Evolutionary conservation across 2,329 filamentous ascomycete genomes (phyloP), one percentile per base, ranked within the genome.

Genomic region (Akanthomyces uredinophilus): DNA sequence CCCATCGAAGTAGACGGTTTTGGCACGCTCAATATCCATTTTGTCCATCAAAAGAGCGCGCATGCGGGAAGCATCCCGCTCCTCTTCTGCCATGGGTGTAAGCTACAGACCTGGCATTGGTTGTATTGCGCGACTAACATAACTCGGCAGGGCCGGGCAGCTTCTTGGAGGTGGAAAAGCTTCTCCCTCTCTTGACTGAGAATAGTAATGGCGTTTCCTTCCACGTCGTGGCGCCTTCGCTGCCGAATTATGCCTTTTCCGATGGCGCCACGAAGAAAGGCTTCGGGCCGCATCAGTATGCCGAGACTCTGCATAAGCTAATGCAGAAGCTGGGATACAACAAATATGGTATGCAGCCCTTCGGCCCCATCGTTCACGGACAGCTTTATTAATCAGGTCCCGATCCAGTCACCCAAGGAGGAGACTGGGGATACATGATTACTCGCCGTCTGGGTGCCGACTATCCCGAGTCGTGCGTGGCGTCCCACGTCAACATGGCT

Each of bases 401-500:
- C 22, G 5, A 14, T n/a, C 7, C 11, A 73, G 70, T 78, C 7
- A 82, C 79, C 0, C 83, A 90, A 73, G 87, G 86, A 65, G 89
- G 89, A 32, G 88, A 91, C 69, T 91, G 87, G 88, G 89, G 88
- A 20, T 85, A 81, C 69, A 79, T 81, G 67, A 83, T 92, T 66
- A 87, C 86, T 13, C 82, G 88, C 3, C 73, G 80, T 11, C 82
- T 92, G 61, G 83, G 83, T 0, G 70, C 82, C 6, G 71, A 83
- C 2, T 90, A 88, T 66, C 84, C 86, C 0, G 65, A 79, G 11
- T 67, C 69, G 47, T 69, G 67, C 50, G 60, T 84, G 63, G 87
- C 87, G 2, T 82, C 81, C 1, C 88, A 90, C 70, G 75, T 88
- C 60, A 70, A 70, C 62, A 90, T 89, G 73, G 73, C 80, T 65